These are phyloP conservation scores for Fusarium coffeatum DNA, from an alignment of 2,329 filamentous ascomycete genomes.

Conservation along the genomic window DNA sequence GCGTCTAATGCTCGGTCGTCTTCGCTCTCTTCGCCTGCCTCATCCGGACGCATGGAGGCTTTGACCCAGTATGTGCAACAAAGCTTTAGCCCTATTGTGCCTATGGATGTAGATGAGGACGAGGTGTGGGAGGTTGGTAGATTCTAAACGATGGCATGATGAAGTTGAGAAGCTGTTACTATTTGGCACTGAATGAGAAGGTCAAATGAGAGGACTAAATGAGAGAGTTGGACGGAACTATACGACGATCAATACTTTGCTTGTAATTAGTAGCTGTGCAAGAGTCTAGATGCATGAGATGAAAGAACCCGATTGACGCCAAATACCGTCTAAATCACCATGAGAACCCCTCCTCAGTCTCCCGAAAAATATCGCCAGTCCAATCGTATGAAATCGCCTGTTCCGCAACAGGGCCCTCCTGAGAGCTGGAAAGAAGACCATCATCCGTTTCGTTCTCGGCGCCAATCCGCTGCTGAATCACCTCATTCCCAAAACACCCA, in stretches of 20 bases:
- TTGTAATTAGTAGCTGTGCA: slow-evolving; percentile 4
- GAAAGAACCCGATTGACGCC: background rate
- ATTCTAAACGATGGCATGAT: background rate
- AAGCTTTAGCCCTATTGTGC: slow-evolving; percentile 1
- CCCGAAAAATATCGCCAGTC: background rate
- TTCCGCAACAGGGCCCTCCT: background rate
- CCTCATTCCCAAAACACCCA: background rate
- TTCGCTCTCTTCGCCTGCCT: background rate
- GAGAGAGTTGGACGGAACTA: background rate
- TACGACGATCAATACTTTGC: background rate
- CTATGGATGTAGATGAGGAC: background rate
- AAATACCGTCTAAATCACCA: slow-evolving; percentile 6
- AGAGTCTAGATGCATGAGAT: background rate
- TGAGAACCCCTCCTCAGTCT: slow-evolving; percentile 31
- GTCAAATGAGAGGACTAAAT: too few relatives aligned
- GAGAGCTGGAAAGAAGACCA: background rate
- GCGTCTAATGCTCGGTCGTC: background rate
- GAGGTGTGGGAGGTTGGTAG: background rate
- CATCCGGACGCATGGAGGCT: background rate
- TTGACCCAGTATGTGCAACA: slow-evolving; percentile 7
- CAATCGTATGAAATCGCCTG: background rate
- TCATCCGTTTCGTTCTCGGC: background rate
- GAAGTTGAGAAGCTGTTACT: background rate
- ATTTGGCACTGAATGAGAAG: background rate
- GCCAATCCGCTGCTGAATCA: too few relatives aligned